Conservation (phyloP, 495 filamentous ascomycete species). For the Terfezia claveryi region DNA sequence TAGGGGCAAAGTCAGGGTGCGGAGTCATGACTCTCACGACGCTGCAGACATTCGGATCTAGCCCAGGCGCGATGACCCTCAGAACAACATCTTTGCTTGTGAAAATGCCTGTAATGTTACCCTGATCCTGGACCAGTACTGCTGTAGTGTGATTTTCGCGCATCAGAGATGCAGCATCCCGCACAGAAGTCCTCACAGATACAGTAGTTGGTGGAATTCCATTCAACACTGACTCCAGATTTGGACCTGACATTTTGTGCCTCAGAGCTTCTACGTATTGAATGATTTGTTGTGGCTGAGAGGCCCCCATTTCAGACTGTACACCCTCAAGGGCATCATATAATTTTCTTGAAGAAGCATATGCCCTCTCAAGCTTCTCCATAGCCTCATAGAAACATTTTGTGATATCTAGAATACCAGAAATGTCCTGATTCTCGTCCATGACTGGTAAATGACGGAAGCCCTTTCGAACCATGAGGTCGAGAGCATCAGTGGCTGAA, state of each 20-base stretch:
- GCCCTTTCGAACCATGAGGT: constrained; percentile 94
- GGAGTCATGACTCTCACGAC: constrained; percentile 98
- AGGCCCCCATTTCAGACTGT: constrained; percentile 91
- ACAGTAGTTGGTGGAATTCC: constrained; percentile 84
- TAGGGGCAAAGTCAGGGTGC: constrained; percentile 92
- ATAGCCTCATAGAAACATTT: constrained; percentile 99
- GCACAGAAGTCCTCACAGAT: constrained; percentile 84
- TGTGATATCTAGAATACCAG: constrained; percentile 92
- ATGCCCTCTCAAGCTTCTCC: constrained; percentile 95
- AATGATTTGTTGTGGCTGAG: constrained; percentile 93
- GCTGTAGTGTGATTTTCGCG: constrained; percentile 97
- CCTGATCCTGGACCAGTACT: constrained; percentile 86
- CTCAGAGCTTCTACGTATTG: constrained; percentile 93
- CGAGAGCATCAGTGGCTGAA: constrained; percentile 87
- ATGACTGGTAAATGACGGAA: constrained; percentile 96
- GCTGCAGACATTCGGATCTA: constrained; percentile 87
- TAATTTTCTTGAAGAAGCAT: constrained; percentile 83
- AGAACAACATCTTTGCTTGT: constrained; percentile 98
- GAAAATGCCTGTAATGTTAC: constrained; percentile 94
- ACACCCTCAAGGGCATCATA: constrained; percentile 96
- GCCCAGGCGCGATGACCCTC: constrained; percentile 87
- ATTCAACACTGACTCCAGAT: constrained; percentile 80
- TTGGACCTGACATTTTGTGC: constrained; percentile 93
- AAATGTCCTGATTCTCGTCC: constrained; percentile 99
- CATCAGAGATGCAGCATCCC: constrained; percentile 84